Evolutionary conservation across 768 basidiomycete genomes (phyloP).

Genomic region (Leccinum rimulosum): DNA sequence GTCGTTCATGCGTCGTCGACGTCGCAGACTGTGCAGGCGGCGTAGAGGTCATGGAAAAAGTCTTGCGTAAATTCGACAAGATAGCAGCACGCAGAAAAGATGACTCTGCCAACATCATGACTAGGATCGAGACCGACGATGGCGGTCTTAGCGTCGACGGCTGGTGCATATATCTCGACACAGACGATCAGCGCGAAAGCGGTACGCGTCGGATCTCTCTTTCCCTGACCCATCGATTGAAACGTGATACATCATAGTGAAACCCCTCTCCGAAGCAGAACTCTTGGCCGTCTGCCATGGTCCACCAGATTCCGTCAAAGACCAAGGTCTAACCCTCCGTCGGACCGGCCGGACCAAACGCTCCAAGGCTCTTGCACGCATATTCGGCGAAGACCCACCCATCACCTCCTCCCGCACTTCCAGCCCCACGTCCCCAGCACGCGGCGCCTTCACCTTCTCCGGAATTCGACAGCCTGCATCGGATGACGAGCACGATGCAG

Average conservation of each 20-base stretch:
- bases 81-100: conserved; percentile 39
- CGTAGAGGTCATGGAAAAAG: conserved; percentile 83
- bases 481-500: conserved; percentile 40
- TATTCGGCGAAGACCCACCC: conserved; percentile 48
- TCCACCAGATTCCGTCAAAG: conserved; percentile 73
- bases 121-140: conserved; percentile 65
- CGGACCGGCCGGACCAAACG: conserved; percentile 44
- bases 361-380: conserved; percentile 41
- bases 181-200: conserved; percentile 46
- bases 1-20: conserved; percentile 73
- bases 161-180: conserved; percentile 83
- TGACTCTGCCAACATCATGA: conserved; percentile 39
- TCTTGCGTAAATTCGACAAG: conserved; percentile 88
- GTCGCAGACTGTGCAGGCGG: conserved; percentile 79
- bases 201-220: conserved; percentile 36
- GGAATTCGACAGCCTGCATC: conserved; percentile 11
- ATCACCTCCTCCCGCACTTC: conserved; percentile 21
- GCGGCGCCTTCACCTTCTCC: conserved; percentile 13
- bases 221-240: not conserved
- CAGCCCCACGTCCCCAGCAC: conserved; percentile 37
- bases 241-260: conserved; percentile 39
- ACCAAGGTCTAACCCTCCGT: conserved; percentile 75
- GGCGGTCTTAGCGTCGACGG: conserved; percentile 82
- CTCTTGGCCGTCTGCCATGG: conserved; percentile 82
- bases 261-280: conserved; percentile 77